Base-by-base conservation (phyloP, 768 basidiomycete genomes). In the Gloeopeniophorella convolvens region DNA sequence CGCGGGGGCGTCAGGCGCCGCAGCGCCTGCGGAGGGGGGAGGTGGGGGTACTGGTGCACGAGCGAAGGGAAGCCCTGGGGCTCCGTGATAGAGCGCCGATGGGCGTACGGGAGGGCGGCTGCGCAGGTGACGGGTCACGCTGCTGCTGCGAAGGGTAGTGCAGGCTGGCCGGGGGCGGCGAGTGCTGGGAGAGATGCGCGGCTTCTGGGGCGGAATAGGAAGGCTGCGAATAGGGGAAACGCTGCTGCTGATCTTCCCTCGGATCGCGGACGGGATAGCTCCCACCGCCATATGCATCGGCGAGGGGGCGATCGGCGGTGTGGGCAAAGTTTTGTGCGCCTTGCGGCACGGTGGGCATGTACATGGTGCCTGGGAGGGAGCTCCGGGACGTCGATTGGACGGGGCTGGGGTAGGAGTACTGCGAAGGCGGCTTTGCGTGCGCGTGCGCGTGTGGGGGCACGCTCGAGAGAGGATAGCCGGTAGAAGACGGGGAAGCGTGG, bases 31-130 rank as follows among this genome's bases (percentile, higher is more conserved):
- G 71, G 11, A 74, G 70, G 49, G 76, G 72, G 62, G 75, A 77
- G 41, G 69, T 66, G 50, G 74, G 73, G 55, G 73, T 73, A 51
- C 76, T 71, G 26, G 68, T 69, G 42, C 75, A 66, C 31, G 76
- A 66, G 48, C 66, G 68, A 63, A 72, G 79, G 15, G 41, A 55
- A 50, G 41, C 70, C 71, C 56, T 77, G 78, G 20, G 80, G 72
- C 40, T 82, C 82, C 26, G 77, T 78, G 43, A 76, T 67, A 32
- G 80, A 71, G 43, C 82, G 74, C 53, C 80, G 73, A 56, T 78
- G 79, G 33, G 73, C 71, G 60, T 75, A 83, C 12, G 76, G 66
- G 49, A 76, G 34, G 75, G 61, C 8, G 70, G 65, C 45, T 78
- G 73, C 6, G 54, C 40, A 21, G 55, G 59, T 27, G 60, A 42